Evolutionary conservation across 1,284 basidiomycete genomes (phyloP), one percentile per base, ranked within the genome.

Genomic region (Sanghuangporus sanghuang): DNA sequence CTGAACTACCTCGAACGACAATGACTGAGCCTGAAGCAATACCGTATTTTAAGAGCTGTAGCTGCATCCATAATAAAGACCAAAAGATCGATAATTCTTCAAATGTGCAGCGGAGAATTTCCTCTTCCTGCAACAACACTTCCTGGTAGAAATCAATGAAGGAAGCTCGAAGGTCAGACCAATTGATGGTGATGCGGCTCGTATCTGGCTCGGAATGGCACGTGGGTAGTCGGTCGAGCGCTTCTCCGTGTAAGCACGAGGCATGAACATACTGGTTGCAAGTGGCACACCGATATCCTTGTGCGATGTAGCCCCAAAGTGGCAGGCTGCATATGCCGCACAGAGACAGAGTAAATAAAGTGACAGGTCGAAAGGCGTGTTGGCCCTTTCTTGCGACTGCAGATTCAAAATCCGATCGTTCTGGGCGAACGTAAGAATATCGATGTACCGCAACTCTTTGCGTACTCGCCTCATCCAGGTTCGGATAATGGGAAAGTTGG

Each of bases 71-170:
- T 5, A 92, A 73, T 16, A 79, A 72, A 11, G 81, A 79, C 66
- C 80, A 79, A 50, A 84, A 77, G 5, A 89, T 76, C 1, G 87
- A 83, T 3, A 89, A 70, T 68, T 93, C 90, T 75, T 93, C 92
- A 68, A 85, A 87, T 9, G 81, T 80, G 59, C 73, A 74, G 5
- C 70, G 68, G 1, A 68, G 66, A 6, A 90, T 72, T 18, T 83
- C 79, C 5, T 80, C 74, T 49, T 76, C 72, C 2, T 75, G 74
- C 23, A 81, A 68, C 6, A 76, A 68, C 18, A 87, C 69, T 40
- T 81, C 78, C 3, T 72, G 68, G 70, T 85, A 86, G 65, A 81
- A 74, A 9, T 79, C 76, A 14, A 80, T 67, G 70, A 87, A 90
- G 0, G 86, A 86, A 18, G 73, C 69, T 35, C 82, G 80, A 49